These are phyloP conservation scores for Syzygium jambos DNA, from an alignment of 345 rosid genomes.

Conservation along the genomic window DNA sequence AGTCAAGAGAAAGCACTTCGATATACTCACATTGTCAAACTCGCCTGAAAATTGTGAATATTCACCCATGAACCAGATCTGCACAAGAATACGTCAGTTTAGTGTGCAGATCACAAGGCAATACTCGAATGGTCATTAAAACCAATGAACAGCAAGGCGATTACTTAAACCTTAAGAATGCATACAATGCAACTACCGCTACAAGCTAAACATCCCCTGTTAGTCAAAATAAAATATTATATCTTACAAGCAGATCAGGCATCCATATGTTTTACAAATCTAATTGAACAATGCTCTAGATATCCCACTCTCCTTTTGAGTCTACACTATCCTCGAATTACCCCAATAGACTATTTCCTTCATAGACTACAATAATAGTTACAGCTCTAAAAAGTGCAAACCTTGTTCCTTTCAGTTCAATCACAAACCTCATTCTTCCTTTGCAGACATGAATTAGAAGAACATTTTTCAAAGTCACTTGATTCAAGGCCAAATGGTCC, in stretches of 20 bases:
- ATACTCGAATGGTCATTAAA: not conserved
- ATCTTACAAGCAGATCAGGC: not conserved
- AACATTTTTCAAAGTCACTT: not conserved
- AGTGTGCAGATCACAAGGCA: not conserved
- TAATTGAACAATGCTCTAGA: not conserved
- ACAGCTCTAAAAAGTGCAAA: not conserved
- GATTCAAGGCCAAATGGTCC: not conserved
- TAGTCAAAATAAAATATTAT: not conserved
- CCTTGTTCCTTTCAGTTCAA: not conserved
- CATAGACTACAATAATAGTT: not conserved
- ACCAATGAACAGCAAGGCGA: not conserved
- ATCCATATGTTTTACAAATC: not conserved
- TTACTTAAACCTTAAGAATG: not conserved
- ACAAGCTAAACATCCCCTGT: not conserved
- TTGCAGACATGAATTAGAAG: not conserved
- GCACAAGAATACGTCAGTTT: conserved; percentile 14
- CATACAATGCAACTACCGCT: not conserved
- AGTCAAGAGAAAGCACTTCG: not conserved
- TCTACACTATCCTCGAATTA: not conserved
- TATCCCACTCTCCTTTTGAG: not conserved
- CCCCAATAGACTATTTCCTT: not conserved
- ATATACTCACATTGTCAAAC: conserved; percentile 55
- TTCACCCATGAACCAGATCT: conserved; percentile 74
- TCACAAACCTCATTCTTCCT: not conserved
- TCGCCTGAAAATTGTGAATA: conserved; percentile 65